Evolutionary conservation across 148 eudicot species (phyloP).

Genomic region (Camellia sinensis): DNA sequence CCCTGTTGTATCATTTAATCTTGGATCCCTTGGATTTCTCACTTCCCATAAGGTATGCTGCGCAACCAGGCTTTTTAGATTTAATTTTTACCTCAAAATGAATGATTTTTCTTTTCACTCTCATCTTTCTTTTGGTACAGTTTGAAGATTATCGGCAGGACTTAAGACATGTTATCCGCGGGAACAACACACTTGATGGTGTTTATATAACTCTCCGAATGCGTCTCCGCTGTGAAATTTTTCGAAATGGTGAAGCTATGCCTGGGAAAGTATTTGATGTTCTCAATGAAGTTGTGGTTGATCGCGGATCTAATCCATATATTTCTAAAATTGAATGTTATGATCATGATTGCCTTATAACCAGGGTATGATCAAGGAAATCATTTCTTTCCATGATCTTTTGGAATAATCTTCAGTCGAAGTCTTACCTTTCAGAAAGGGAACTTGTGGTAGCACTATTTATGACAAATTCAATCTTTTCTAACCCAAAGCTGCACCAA

Average conservation of each 20-base stretch:
- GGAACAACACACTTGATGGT: conserved; percentile 90
- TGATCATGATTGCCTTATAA: conserved; percentile 92
- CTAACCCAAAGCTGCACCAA: neutral
- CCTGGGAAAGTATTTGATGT: conserved; percentile 97
- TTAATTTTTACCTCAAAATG: neutral
- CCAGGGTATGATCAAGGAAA: conserved; percentile 55
- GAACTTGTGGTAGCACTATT: neutral
- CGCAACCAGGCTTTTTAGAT: conserved; percentile 18
- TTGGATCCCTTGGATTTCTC: conserved; percentile 98
- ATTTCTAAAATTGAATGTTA: conserved; percentile 93
- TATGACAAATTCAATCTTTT: neutral
- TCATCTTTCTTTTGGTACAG: conserved; percentile 37
- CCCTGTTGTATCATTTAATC: conserved; percentile 96
- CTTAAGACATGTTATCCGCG: conserved; percentile 76
- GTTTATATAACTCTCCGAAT: conserved; percentile 95
- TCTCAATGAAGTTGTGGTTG: conserved; percentile 93
- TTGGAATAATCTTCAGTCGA: neutral
- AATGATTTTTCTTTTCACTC: conserved; percentile 1
- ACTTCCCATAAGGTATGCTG: conserved; percentile 76
- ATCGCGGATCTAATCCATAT: conserved; percentile 98
- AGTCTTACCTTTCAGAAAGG: neutral
- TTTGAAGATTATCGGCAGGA: conserved; percentile 82
- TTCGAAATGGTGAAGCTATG: conserved; percentile 78
- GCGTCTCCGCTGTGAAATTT: conserved; percentile 95
- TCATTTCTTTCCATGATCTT: neutral